Evolutionary conservation across 2,329 filamentous ascomycete genomes (phyloP), one percentile per base, ranked within the genome.

Genomic region (Penicillium polonicum): DNA sequence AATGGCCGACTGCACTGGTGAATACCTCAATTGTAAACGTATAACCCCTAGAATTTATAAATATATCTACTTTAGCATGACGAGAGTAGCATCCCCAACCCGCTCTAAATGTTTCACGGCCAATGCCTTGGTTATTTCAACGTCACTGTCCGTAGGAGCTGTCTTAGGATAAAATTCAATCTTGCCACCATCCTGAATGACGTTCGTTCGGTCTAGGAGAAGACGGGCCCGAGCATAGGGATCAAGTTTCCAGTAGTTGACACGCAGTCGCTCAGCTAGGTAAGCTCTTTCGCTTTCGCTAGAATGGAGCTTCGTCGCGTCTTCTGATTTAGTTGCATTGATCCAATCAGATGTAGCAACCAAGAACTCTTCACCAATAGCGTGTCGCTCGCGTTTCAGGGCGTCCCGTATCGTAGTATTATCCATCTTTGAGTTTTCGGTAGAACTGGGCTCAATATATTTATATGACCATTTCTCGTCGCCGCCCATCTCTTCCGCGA

Each of bases 221-320:
- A 86, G 88, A 68, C 88, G 82, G 4, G 92, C 91, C 33, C 94
- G 82, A 17, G 96, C 71, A 72, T 92, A 96, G 0, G 91, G 91
- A 75, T 99, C 94, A 42, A 97, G 74, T 46, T 82, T 82, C 93
- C 93, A 99, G 77, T 97, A 97, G 66, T 90, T 90, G 45, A 83
- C 81, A 50, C 82, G 82, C 65, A 97, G 71, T 60, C 83, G 77
- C 51, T 82, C 81, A 1, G 89, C 88, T 19, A 94, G 66, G 9
- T 80, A 77, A 21, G 84, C 79, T 49, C 91, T 80, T 71, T 83
- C 82, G 35, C 76, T 76, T 70, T 85, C 83, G 56, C 83, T 69
- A 7, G 78, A 72, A 13, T 76, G 76, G 39, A 77, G 74, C 58
- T 83, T 77, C 12, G 73, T 72, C 5, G 72, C 57, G 33, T 73